phyloP scores from a whole-genome alignment of 1,284 basidiomycete species.

The Sparassis latifolia region DNA sequence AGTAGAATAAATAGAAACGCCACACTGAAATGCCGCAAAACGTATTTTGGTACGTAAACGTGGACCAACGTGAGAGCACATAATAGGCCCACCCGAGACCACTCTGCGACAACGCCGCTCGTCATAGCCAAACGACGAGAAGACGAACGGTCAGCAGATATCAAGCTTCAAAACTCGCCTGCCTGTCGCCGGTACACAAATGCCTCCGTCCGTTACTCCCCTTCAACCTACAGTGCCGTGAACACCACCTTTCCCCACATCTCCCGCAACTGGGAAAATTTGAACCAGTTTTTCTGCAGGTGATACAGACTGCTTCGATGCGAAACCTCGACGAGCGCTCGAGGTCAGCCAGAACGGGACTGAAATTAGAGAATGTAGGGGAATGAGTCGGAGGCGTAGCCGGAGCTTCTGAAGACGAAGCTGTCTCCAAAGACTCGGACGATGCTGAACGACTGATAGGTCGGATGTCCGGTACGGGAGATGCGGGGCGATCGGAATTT shows the following conservation, averaged over 20 bases:
- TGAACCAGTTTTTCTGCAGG: slow-evolving; percentile 48
- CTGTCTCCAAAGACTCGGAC: slow-evolving; percentile 23
- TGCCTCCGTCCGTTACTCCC: slow-evolving; percentile 38
- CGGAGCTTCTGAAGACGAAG: slow-evolving; percentile 21
- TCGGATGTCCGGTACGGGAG: slow-evolving; percentile 9
- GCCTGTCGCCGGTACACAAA: slow-evolving; percentile 19
- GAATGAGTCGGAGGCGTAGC: slow-evolving; percentile 19
- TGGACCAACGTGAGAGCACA: too few relatives aligned
- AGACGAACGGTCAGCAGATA: too few relatives aligned
- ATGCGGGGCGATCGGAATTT: slow-evolving; percentile 3
- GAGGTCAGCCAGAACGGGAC: slow-evolving; percentile 46
- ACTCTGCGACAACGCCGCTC: too few relatives aligned
- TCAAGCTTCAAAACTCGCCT: too few relatives aligned
- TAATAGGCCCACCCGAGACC: too few relatives aligned
- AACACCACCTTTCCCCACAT: slow-evolving; percentile 64
- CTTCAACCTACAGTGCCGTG: slow-evolving; percentile 54
- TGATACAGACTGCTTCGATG: slow-evolving; percentile 37
- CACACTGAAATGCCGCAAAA: too few relatives aligned
- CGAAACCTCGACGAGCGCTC: slow-evolving; percentile 53
- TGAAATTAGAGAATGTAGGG: slow-evolving; percentile 12
- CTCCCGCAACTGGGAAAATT: slow-evolving; percentile 62
- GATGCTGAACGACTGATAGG: slow-evolving; percentile 20
- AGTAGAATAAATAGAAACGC: too few relatives aligned
- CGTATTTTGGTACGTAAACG: too few relatives aligned
- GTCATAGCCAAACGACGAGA: too few relatives aligned